Evolutionary conservation across 306 rosid species (phyloP).

Genomic region (Rosa persica): DNA sequence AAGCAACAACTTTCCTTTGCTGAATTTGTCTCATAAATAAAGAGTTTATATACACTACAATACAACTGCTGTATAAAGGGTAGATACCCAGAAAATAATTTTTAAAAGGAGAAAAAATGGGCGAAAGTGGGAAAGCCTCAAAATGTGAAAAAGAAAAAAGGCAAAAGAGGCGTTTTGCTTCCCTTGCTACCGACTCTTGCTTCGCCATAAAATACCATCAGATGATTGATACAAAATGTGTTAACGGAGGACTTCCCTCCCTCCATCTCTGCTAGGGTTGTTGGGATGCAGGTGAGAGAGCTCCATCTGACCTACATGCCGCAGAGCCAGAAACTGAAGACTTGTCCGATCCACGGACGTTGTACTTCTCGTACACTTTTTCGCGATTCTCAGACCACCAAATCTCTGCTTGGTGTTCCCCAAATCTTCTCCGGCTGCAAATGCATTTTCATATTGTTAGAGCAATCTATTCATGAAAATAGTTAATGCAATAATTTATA

Average conservation of each 20-base stretch:
- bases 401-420: constrained; percentile 95
- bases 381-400: constrained; percentile 99
- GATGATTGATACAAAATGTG: constrained; percentile 45
- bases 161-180: constrained; percentile 24
- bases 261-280: constrained; percentile 40
- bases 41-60: constrained; percentile 69
- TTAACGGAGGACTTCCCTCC: constrained; percentile 42
- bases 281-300: constrained; percentile 53
- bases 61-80: constrained; percentile 56
- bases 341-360: constrained; percentile 67
- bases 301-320: constrained; percentile 47
- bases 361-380: constrained; percentile 80
- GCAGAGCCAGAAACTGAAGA: constrained; percentile 59
- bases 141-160: not conserved
- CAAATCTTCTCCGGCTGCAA: constrained; percentile 95
- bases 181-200: constrained; percentile 38
- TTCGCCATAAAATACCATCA: constrained; percentile 27
- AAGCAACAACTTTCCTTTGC: constrained; percentile 34
- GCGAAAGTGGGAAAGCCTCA: constrained; percentile 15
- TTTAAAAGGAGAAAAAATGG: constrained; percentile 13
- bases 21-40: constrained; percentile 40
- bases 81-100: constrained; percentile 43
- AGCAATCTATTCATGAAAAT: not conserved
- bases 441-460: constrained; percentile 21
- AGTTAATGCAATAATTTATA: not conserved